Percentiles rank a stretch among this genome's conserved stretches.
These are phyloP conservation scores for Calocera viscosa DNA, from an alignment of 768 basidiomycete genomes.

Conservation along the genomic window DNA sequence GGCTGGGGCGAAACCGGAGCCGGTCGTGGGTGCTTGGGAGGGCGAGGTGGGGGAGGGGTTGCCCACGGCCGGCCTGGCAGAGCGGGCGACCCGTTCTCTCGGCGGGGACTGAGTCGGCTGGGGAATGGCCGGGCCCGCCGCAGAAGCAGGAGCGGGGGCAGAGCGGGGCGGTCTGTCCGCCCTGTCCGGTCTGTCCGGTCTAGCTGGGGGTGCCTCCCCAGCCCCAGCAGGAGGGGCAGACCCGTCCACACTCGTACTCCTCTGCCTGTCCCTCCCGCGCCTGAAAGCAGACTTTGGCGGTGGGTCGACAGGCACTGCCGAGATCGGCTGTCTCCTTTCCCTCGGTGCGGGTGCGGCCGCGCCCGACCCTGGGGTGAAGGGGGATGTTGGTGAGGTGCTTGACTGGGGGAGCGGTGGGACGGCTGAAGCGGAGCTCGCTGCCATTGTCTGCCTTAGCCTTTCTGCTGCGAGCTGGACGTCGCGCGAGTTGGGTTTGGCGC, in stretches of 20 bases:
- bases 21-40: background rate
- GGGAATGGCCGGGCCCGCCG: background rate
- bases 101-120: background rate
- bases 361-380: background rate
- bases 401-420: background rate
- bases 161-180: too few relatives aligned
- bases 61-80: background rate
- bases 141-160: too few relatives aligned
- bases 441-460: background rate
- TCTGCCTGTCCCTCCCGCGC: background rate
- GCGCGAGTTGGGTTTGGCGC: background rate
- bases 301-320: background rate
- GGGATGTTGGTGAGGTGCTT: background rate
- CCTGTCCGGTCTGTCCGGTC: too few relatives aligned
- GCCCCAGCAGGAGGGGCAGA: too few relatives aligned
- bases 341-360: background rate
- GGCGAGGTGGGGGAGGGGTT: background rate
- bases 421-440: background rate
- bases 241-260: background rate
- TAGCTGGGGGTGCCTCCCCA: too few relatives aligned
- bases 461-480: background rate
- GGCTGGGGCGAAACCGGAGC: background rate
- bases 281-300: background rate
- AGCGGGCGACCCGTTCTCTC: background rate
- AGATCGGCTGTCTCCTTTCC: background rate